Conservation (phyloP, 2,329 filamentous ascomycete genomes). For the Fusarium compactum region DNA sequence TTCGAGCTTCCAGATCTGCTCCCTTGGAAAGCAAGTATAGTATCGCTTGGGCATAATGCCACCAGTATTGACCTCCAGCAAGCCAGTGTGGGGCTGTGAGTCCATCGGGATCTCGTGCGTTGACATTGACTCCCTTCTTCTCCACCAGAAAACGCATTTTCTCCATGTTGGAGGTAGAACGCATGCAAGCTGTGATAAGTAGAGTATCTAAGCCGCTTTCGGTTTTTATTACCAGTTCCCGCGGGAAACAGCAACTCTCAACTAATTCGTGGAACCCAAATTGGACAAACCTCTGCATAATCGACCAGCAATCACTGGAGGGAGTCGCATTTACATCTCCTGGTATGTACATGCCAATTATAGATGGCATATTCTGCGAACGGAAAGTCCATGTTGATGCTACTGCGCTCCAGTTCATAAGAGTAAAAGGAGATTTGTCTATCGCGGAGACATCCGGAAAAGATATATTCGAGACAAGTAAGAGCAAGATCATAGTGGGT, state of each 20-base stretch:
- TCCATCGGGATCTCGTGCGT: background rate
- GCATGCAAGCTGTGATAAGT: conserved; percentile 14
- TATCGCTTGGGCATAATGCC: conserved; percentile 34
- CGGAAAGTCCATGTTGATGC: conserved; percentile 22
- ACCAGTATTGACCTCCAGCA: conserved; percentile 18
- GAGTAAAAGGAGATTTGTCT: background rate
- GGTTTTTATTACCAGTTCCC: conserved; percentile 2
- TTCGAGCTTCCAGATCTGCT: conserved; percentile 20
- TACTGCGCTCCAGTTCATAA: background rate
- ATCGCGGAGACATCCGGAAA: conserved; percentile 5
- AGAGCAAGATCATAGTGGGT: conserved; percentile 34
- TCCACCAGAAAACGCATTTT: conserved; percentile 34
- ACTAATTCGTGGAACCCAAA: conserved; percentile 27
- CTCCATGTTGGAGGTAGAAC: conserved; percentile 34
- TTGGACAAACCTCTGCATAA: conserved; percentile 17
- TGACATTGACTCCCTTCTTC: conserved; percentile 20
- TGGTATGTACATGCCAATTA: conserved; percentile 27
- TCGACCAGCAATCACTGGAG: background rate
- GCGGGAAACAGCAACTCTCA: conserved; percentile 19
- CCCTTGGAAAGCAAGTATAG: conserved; percentile 38
- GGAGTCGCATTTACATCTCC: conserved; percentile 2
- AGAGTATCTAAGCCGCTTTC: background rate
- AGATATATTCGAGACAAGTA: conserved; percentile 32
- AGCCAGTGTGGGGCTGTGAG: conserved; percentile 23
- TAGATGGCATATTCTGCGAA: conserved; percentile 25